Base-by-base conservation (phyloP, 2,329 filamentous ascomycete species). In the Chaetomiaceae sp. region DNA sequence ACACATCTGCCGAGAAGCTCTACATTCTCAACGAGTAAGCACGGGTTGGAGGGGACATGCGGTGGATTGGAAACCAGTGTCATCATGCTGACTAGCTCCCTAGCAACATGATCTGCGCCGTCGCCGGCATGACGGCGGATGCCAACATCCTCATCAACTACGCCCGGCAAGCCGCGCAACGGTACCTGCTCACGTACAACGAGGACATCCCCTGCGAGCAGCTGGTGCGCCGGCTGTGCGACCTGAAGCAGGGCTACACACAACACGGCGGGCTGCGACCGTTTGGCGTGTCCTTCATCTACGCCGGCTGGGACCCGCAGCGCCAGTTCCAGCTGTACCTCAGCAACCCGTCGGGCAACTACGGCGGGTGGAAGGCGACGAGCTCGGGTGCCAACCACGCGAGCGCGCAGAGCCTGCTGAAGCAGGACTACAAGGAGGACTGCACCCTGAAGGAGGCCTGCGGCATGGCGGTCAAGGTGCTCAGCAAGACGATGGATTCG, bases 141-240 rank as follows among this genome's bases (percentile, higher is more conserved):
- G 93, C 93, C 68, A 98, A 98, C 76, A 98, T 98, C 69, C 88
- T 98, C 67, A 98, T 98, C 82, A 98, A 98, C 78, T 96, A 94
- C 71, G 94, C 93, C 66, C 89, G 93, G 60, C 88, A 95, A 79
- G 86, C 88, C 62, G 93, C 93, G 60, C 93, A 98, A 74, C 83
- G 86, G 65, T 97, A 98, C 73, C 91, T 98, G 67, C 82, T 95
- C 58, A 98, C 91, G 62, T 98, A 98, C 79, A 95, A 97, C 76
- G 90, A 96, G 84, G 93, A 98, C 66, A 98, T 98, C 56, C 93
- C 93, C 49, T 98, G 93, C 75, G 93, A 98, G 70, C 93, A 98
- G 71, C 87, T 98, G 48, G 93, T 98, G 52, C 89, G 93, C 61
- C 83, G 88, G 60, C 79, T 98, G 62, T 98, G 94, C 72, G 93